Evolutionary conservation across 805 yeast species (phyloP), one percentile per base, ranked within the genome.

Genomic region (Grigorovia transvaalensis): DNA sequence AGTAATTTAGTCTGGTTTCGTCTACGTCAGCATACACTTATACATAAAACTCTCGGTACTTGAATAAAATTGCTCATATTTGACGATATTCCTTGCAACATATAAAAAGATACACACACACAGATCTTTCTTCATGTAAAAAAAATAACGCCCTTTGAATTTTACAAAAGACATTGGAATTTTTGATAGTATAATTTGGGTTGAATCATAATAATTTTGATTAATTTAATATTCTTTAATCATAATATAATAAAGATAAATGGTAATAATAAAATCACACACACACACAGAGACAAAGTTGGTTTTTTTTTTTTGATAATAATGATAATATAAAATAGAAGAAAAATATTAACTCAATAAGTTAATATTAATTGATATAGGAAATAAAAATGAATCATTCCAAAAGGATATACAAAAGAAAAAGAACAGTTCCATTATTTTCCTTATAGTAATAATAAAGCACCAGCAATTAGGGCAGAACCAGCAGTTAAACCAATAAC

Each of bases 401-500:
- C 4, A 33, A 13, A 8, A 45, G 48, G 11, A 27, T 18, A 23
- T 27, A 29, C 9, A n/a, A 11, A 18, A 11, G 15, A 23, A 27
- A 20, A 15, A 29, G 11, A 45, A 19, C 30, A 19, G 11, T 19
- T n/a, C 19, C 11, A 9, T 38, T 38, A 38, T 9, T 3, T 15
- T 38, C 15, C 38, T 68, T 68, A 75, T 59, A 75, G 64, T 57
- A 76, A 56, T 63, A 78, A 66, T 53, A 77, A 70, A 54, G 75
- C 67, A 65, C 78, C 82, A 46, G 79, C 81, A 57, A 77, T 71
- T 44, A 75, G 56, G 49, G 74, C 81, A 54, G 76, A 74, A 55
- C 74, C 74, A n/a, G 65, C 58, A 49, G 74, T 68, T 48, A 65
- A 59, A 54, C 69, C 71, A 51, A 62, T 52, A 29, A 63, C 54